Conservation (phyloP, 371 early-diverging fungal genomes). For the Mucor saturninus region DNA sequence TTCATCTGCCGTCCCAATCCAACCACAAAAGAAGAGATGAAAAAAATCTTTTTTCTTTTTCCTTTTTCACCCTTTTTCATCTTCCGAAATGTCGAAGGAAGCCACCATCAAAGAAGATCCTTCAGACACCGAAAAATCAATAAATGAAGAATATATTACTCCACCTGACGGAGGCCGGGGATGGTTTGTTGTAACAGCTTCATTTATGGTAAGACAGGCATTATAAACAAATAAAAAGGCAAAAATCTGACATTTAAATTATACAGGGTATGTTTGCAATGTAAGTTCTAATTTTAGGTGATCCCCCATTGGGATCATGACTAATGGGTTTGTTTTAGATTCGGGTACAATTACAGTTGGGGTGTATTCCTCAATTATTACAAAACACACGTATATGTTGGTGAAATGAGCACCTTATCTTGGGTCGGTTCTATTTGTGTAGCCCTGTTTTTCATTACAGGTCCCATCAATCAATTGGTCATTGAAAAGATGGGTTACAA, state of each 20-base stretch:
- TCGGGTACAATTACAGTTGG: constrained; percentile 42
- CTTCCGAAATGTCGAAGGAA: constrained; percentile 3
- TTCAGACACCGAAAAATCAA: constrained; percentile 13
- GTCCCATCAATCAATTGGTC: constrained; percentile 40
- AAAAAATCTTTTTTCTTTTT: background rate
- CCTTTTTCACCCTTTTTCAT: background rate
- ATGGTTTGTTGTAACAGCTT: constrained; percentile 50
- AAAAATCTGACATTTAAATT: constrained; percentile 11
- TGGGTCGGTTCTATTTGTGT: constrained; percentile 46
- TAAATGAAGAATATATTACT: constrained; percentile 8
- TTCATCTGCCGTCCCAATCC: constrained; percentile 7
- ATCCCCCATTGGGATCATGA: too few species aligned
- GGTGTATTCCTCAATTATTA: constrained; percentile 35
- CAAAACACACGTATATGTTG: constrained; percentile 27
- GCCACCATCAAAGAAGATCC: constrained; percentile 3
- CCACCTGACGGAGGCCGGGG: constrained; percentile 52
- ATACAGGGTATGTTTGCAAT: constrained; percentile 38
- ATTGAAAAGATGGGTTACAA: constrained; percentile 60
- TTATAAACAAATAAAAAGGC: background rate
- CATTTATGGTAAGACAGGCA: constrained; percentile 44
- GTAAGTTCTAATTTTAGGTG: constrained; percentile 8
- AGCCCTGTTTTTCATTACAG: constrained; percentile 34
- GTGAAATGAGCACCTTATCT: constrained; percentile 30
- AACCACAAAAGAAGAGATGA: background rate
- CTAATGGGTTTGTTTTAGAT: constrained; percentile 13